A percentile compares a stretch with the other conserved stretches of the same genome.
phyloP scores from a whole-genome alignment of 164 flowering plant genomes.

The Stephania japonica region DNA sequence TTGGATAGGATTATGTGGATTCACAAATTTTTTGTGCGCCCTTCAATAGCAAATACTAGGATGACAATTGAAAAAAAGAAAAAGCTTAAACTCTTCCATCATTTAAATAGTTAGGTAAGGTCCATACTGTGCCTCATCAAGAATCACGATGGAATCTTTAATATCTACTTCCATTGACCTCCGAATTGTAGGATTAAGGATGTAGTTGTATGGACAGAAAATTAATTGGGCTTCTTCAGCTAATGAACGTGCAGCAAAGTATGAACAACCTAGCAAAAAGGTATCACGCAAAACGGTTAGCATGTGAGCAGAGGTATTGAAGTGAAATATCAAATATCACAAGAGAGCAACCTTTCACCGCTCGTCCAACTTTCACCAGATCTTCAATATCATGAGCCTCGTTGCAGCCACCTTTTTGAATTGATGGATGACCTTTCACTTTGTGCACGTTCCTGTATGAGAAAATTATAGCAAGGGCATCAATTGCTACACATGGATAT shows the following conservation, averaged over 20 bases:
- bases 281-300: not conserved
- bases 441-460: constrained; percentile 55
- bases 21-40: not conserved
- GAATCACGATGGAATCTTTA: constrained; percentile 65
- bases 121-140: constrained; percentile 97
- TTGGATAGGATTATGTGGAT: not conserved
- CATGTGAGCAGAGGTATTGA: constrained; percentile 8
- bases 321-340: constrained; percentile 13
- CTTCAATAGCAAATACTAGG: not conserved
- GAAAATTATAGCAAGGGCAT: not conserved
- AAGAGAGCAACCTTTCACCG: constrained; percentile 51
- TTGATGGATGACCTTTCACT: constrained; percentile 67
- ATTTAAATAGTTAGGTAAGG: constrained; percentile 1
- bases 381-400: constrained; percentile 97
- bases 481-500: not conserved
- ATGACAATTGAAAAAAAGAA: not conserved
- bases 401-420: constrained; percentile 80
- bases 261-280: constrained; percentile 70
- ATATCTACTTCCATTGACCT: constrained; percentile 87
- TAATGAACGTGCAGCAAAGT: constrained; percentile 88
- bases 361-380: constrained; percentile 81
- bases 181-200: constrained; percentile 70
- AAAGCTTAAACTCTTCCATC: not conserved
- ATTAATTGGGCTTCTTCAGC: constrained; percentile 76
- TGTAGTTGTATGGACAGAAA: constrained; percentile 90